Evolutionary conservation across 331 rosid genomes (phyloP), one percentile per base, ranked within the genome.

Genomic region (Malus hybrid): DNA sequence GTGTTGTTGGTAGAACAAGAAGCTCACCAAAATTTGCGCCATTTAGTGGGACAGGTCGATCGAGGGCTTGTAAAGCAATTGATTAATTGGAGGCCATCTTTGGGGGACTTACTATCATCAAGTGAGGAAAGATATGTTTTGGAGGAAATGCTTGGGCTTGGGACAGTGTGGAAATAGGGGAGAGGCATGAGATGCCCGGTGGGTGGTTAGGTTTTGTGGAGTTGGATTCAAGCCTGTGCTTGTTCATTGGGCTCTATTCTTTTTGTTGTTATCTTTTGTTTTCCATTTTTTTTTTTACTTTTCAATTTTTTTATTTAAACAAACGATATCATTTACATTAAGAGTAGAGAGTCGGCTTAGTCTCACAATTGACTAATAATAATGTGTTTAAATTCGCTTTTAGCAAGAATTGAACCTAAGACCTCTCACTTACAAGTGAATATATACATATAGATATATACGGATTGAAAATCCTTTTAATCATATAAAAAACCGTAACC

Each of bases 141-240:
- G 12, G 81, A 81, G 63, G 53, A 60, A 11, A 75, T 66, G 57
- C 62, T 63, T 71, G 83, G 63, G 83, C 76, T 30, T 52, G 75
- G 58, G 83, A 79, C 7, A 76, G 86, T 13, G 86, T 13, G 73
- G 78, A 79, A 52, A 79, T 76, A 63, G 73, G 4, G 36, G 81
- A 75, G 60, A 79, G 63, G 66, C 79, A 79, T 16, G 71, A 75
- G 75, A 79, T 39, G 46, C 12, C 42, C 42, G 73, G 29, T 73
- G 81, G 75, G 12, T 77, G 67, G 77, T 34, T 30, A 44, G 82
- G 78, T 79, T 83, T 6, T 42, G 64, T 11, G 7, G 71, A 29
- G 83, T 28, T 2, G 78, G 78, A 68, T 82, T 82, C 48, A 73
- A 33, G 63, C 82, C 85, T 7, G 69, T 52, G 11, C 15, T 18